Base-by-base conservation (phyloP, 192 early-diverging fungal species). In the Coemansia sp. region DNA sequence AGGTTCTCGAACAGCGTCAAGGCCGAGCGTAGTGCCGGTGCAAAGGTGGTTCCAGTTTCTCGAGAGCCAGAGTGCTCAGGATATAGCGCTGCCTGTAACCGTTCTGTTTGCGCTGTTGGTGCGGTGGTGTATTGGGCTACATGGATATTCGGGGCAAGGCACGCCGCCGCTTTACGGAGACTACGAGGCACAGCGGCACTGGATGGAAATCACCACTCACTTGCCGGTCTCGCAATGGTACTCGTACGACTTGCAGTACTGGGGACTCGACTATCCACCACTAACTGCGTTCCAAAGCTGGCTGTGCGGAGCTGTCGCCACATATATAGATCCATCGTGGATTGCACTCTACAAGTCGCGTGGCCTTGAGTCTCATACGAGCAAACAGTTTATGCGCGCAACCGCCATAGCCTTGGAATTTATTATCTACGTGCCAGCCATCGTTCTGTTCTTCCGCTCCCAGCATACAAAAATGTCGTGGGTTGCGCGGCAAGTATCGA, bases 141-240 rank as follows among this genome's bases (percentile, higher is more conserved):
- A 84, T 41, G 85, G 85, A 7, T 92, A 95, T 61, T 95, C 93
- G 57, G 93, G 92, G 16, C 64, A 66, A 23, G 82, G 83, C 12
- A 82, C 68, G 3, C 89, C 90, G n/a, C 97, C 94, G 19, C 75
- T 91, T 61, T 90, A 81, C 75, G 97, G 97, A 37, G 97, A 98
- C 75, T 98, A 95, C 76, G 97, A 98, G 63, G 97, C 97, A 4
- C 97, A 98, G 66, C 82, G 97, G 24, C 97, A 98, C 73, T 98
- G 97, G 97, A 89, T 99, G 87, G 97, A 99, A 74, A 73, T 99
- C 38, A 97, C 97, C 3, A 73, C 80, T 4, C 87, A 94, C 57
- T 65, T 95, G 32, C 89, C 94, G 0, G 68, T 85, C 13, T 63
- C 71, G 22, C 66, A 89, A 56, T 99, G 97, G 97, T 99, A 99